These are phyloP conservation scores for Aspergillus latus DNA, from an alignment of 2,329 filamentous ascomycete genomes.

Conservation along the genomic window DNA sequence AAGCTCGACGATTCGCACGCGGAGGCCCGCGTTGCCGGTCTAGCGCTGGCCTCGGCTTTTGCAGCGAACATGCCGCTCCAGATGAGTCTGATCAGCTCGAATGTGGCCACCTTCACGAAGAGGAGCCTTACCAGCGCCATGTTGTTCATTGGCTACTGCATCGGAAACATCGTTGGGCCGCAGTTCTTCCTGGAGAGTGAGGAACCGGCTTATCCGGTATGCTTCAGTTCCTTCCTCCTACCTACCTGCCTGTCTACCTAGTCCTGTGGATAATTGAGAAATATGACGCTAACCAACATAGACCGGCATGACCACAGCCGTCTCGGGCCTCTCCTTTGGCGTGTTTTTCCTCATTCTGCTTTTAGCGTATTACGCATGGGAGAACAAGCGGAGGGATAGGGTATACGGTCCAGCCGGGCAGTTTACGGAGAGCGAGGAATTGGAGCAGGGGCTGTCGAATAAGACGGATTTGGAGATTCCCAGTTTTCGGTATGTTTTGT, in stretches of 20 bases:
- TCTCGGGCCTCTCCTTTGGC: constrained; percentile 32
- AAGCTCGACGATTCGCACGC: constrained; percentile 26
- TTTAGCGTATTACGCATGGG: constrained; percentile 30
- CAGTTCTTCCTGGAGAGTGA: constrained; percentile 35
- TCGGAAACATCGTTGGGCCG: constrained; percentile 37
- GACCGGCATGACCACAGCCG: constrained; percentile 36
- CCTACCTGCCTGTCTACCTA: not conserved
- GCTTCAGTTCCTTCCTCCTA: constrained; percentile 6
- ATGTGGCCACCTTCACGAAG: constrained; percentile 40
- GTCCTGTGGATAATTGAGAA: not conserved
- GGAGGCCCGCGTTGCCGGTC: constrained; percentile 30
- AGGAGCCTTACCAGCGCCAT: constrained; percentile 42
- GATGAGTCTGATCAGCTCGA: constrained; percentile 36
- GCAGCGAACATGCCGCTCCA: constrained; percentile 37
- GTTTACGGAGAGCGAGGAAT: constrained; percentile 28
- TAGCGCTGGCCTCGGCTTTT: constrained; percentile 34
- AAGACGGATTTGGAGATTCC: constrained; percentile 38
- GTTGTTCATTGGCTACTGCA: constrained; percentile 48
- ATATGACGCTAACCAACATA: constrained; percentile 6
- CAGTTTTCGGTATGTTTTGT: constrained; percentile 33
- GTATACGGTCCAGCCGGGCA: constrained; percentile 27
- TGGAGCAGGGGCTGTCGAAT: constrained; percentile 34
- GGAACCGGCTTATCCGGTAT: constrained; percentile 33
- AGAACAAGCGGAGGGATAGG: constrained; percentile 33
- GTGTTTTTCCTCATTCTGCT: constrained; percentile 33